phyloP scores from a whole-genome alignment of 2,329 filamentous ascomycete species.

The Rugonectria rugulosa region DNA sequence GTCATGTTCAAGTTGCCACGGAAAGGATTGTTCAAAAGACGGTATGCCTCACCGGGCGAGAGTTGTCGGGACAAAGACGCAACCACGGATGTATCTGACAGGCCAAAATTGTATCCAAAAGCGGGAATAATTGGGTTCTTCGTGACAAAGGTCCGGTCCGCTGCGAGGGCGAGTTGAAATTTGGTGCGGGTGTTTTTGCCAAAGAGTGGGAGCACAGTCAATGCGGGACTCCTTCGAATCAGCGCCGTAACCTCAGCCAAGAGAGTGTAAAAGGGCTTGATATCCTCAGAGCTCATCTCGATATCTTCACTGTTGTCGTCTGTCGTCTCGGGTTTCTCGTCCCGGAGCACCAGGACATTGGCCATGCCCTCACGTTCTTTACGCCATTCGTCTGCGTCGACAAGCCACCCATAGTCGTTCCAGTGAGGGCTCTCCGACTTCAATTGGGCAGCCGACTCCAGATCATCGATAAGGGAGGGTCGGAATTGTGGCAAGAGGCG shows the following conservation, averaged over 20 bases:
- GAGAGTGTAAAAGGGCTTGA: slow-evolving; percentile 28
- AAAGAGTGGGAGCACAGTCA: slow-evolving; percentile 34
- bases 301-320: slow-evolving; percentile 34
- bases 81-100: slow-evolving; percentile 36
- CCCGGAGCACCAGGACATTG: slow-evolving; percentile 31
- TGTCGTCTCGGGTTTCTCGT: slow-evolving; percentile 35
- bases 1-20: slow-evolving; percentile 22
- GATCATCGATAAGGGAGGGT: neutral
- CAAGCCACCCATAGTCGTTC: slow-evolving; percentile 30
- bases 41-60: slow-evolving; percentile 22
- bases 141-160: slow-evolving; percentile 32
- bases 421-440: slow-evolving; percentile 6
- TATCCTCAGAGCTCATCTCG: slow-evolving; percentile 11
- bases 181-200: slow-evolving; percentile 36
- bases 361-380: slow-evolving; percentile 30
- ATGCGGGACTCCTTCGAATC: slow-evolving; percentile 32
- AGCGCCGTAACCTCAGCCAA: slow-evolving; percentile 34
- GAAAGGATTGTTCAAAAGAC: slow-evolving; percentile 30
- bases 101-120: slow-evolving; percentile 31
- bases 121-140: slow-evolving; percentile 29
- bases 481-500: slow-evolving; percentile 29
- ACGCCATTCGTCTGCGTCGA: slow-evolving; percentile 31
- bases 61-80: slow-evolving; percentile 32
- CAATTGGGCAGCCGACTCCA: slow-evolving; percentile 9
- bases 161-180: slow-evolving; percentile 35